Evolutionary conservation across 2,329 filamentous ascomycete genomes (phyloP).

Genomic region (Calonectria montana): DNA sequence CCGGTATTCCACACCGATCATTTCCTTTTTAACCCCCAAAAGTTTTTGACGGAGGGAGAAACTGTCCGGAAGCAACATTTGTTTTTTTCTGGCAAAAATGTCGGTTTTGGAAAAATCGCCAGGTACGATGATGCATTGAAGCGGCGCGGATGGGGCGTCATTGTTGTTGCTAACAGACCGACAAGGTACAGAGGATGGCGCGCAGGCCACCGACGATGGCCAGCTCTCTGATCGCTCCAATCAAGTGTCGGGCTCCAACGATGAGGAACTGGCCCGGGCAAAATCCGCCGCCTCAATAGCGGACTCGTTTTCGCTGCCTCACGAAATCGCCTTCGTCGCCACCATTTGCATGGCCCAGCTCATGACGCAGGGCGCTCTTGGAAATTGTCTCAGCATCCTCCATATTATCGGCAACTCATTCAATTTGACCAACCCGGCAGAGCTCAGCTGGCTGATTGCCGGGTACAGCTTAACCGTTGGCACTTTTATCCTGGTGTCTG

Average conservation of each 20-base stretch:
- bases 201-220: background rate
- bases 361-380: constrained; percentile 39
- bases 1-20: background rate
- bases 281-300: constrained; percentile 37
- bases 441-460: constrained; percentile 61
- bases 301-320: constrained; percentile 31
- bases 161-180: background rate
- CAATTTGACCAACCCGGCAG: constrained; percentile 32
- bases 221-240: background rate
- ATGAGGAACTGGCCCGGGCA: constrained; percentile 26
- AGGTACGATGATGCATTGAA: background rate
- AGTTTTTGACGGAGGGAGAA: background rate
- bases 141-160: background rate
- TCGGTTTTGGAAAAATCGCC: background rate
- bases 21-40: background rate
- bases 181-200: background rate
- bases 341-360: constrained; percentile 40
- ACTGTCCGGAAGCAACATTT: background rate
- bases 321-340: constrained; percentile 33
- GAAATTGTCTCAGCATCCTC: constrained; percentile 39
- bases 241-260: background rate
- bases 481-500: constrained; percentile 68
- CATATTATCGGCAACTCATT: constrained; percentile 38
- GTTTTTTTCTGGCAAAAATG: background rate
- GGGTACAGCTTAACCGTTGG: constrained; percentile 21